phyloP scores from a whole-genome alignment of 2,329 filamentous ascomycete genomes.

The Calycina marina region DNA sequence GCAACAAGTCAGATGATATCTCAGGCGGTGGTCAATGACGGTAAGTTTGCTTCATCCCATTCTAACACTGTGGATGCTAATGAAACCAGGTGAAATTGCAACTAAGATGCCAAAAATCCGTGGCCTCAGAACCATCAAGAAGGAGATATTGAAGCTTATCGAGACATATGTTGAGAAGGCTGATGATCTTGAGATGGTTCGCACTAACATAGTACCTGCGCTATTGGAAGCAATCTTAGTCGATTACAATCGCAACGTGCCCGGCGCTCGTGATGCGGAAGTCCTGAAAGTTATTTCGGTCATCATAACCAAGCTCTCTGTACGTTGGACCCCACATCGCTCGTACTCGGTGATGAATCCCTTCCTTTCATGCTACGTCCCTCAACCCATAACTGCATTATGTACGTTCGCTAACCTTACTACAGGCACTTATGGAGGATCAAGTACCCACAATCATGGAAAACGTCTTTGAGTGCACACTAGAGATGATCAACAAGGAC shows the following conservation, averaged over 20 bases:
- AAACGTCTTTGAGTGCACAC: conserved; percentile 93
- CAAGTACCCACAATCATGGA: conserved; percentile 97
- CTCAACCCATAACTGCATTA: conserved; percentile 5
- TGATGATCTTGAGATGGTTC: conserved; percentile 86
- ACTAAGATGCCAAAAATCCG: conserved; percentile 96
- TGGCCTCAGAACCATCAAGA: conserved; percentile 93
- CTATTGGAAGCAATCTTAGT: conserved; percentile 85
- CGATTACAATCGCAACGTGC: conserved; percentile 94
- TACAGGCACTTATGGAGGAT: conserved; percentile 85
- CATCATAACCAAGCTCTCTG: conserved; percentile 90
- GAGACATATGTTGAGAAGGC: conserved; percentile 98
- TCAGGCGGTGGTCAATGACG: conserved; percentile 74
- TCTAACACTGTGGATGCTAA: conserved; percentile 20
- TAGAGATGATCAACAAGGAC: conserved; percentile 99
- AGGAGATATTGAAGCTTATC: conserved; percentile 96
- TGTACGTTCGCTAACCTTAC: conserved; percentile 20
- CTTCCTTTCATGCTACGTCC: conserved; percentile 12
- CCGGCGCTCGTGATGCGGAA: conserved; percentile 89
- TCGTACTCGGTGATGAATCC: conserved; percentile 29
- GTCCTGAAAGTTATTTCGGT: conserved; percentile 96
- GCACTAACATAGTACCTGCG: conserved; percentile 87
- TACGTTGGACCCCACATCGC: conserved; percentile 45
- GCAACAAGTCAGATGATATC: conserved; percentile 95
- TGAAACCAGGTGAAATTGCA: conserved; percentile 59
- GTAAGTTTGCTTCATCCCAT: conserved; percentile 28